Percentiles rank a stretch among this genome's conserved stretches.
phyloP scores from a whole-genome alignment of 257 asterid species.

The Nicotiana noctiflora region DNA sequence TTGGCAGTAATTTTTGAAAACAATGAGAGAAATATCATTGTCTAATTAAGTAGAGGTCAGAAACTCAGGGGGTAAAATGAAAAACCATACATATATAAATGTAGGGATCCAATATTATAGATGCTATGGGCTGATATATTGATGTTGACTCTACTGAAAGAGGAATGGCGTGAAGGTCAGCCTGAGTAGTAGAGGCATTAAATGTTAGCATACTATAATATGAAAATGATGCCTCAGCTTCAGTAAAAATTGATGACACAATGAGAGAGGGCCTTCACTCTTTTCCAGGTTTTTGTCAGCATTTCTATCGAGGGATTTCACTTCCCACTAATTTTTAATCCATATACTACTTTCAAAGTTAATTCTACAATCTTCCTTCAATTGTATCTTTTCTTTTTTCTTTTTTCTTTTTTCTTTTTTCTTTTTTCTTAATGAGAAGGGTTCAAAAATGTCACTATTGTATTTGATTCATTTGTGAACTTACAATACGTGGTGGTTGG shows the following conservation, averaged over 20 bases:
- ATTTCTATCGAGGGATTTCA: slow-evolving; percentile 23
- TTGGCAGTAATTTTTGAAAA: slow-evolving; percentile 3
- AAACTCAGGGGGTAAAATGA: neutral
- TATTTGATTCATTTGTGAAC: too few species aligned
- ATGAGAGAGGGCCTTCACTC: slow-evolving; percentile 22
- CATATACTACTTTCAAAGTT: neutral
- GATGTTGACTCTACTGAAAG: slow-evolving; percentile 24
- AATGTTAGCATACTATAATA: neutral
- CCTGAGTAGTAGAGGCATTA: slow-evolving; percentile 13
- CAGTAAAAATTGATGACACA: slow-evolving; percentile 40
- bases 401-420: too few species aligned
- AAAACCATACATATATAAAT: neutral
- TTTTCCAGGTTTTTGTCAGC: slow-evolving; percentile 26
- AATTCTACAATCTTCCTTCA: too few species aligned
- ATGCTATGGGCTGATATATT: slow-evolving; percentile 3
- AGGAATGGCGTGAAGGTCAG: slow-evolving; percentile 8
- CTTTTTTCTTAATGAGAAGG: too few species aligned
- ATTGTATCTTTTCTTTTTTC: too few species aligned
- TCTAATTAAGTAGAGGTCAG: neutral
- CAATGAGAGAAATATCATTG: slow-evolving; percentile 2
- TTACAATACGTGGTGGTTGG: too few species aligned
- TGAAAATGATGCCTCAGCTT: slow-evolving; percentile 35
- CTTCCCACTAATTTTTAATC: neutral
- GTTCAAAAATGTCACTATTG: too few species aligned
- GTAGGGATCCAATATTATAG: neutral